Evolutionary conservation across 139 green algal genomes (phyloP).

Genomic region (Ulvella scutata): DNA sequence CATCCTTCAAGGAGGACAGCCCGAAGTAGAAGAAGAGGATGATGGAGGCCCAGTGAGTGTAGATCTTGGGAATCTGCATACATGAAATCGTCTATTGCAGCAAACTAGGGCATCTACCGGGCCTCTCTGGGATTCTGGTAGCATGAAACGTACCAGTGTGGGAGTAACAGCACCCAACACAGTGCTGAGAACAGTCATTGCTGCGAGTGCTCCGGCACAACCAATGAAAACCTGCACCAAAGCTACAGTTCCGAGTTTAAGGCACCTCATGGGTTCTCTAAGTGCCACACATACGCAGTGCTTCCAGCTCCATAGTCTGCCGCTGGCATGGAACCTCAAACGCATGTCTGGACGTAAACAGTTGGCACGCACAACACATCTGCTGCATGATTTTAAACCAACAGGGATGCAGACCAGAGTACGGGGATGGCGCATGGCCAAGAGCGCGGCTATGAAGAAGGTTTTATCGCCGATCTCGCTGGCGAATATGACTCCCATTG

Average conservation of each 20-base stretch:
- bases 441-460: slow-evolving; percentile 48
- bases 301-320: not conserved
- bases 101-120: not conserved
- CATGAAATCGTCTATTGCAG: not conserved
- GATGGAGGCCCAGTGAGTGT: slow-evolving; percentile 71
- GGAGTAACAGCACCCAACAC: slow-evolving; percentile 72
- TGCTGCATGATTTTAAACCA: slow-evolving; percentile 4
- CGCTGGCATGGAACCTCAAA: not conserved
- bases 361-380: not conserved
- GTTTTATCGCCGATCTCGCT: slow-evolving; percentile 78
- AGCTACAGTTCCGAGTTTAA: not conserved
- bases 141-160: slow-evolving; percentile 42
- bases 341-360: not conserved
- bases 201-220: slow-evolving; percentile 56
- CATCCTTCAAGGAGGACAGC: slow-evolving; percentile 60
- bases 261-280: too few species aligned
- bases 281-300: not conserved
- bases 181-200: slow-evolving; percentile 84
- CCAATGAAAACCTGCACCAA: slow-evolving; percentile 63
- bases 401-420: slow-evolving; percentile 22
- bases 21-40: slow-evolving; percentile 87
- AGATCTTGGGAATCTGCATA: slow-evolving; percentile 61
- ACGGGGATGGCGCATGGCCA: slow-evolving; percentile 68
- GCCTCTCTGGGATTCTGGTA: not conserved
- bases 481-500: slow-evolving; percentile 39